Conservation (phyloP, 805 yeast genomes). For the Lipomyces sp. region DNA sequence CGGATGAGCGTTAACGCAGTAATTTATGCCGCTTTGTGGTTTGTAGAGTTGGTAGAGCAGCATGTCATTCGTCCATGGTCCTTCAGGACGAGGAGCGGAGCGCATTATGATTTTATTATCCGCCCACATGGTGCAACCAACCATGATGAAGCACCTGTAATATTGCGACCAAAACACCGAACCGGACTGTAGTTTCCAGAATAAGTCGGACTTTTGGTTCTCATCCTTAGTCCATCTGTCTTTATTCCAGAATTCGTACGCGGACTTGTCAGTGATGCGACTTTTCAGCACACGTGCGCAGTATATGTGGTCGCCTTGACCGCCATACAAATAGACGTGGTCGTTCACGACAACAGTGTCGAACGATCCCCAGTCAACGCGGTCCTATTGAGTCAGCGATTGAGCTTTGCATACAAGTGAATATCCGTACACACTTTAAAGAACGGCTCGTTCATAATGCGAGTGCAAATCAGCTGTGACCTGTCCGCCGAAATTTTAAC, state of each 20-base stretch:
- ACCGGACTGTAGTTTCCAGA: conserved; percentile 37
- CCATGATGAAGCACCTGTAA: conserved; percentile 30
- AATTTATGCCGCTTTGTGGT: conserved; percentile 30
- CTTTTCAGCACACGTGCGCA: conserved; percentile 31
- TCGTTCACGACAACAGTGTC: conserved; percentile 27
- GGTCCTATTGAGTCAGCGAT: conserved; percentile 2
- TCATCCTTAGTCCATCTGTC: conserved; percentile 28
- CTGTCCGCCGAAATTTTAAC: conserved; percentile 18
- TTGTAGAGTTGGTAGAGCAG: conserved; percentile 28
- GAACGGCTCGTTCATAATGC: conserved; percentile 30
- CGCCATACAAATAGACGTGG: conserved; percentile 32
- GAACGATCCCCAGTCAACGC: conserved; percentile 29
- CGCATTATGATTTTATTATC: conserved; percentile 36
- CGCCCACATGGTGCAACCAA: conserved; percentile 36
- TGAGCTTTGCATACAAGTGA: background rate
- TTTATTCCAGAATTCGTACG: conserved; percentile 32
- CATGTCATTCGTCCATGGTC: conserved; percentile 35
- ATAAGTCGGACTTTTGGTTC: conserved; percentile 18
- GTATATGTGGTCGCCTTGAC: conserved; percentile 23
- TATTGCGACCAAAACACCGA: conserved; percentile 32
- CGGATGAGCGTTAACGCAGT: conserved; percentile 37
- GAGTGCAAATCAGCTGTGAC: conserved; percentile 27
- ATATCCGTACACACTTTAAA: conserved; percentile 8
- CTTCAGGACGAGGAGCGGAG: conserved; percentile 34
- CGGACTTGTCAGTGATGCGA: conserved; percentile 21